These are phyloP conservation scores for Cercospora sp. DNA, from an alignment of 2,329 filamentous ascomycete species.

Conservation along the genomic window DNA sequence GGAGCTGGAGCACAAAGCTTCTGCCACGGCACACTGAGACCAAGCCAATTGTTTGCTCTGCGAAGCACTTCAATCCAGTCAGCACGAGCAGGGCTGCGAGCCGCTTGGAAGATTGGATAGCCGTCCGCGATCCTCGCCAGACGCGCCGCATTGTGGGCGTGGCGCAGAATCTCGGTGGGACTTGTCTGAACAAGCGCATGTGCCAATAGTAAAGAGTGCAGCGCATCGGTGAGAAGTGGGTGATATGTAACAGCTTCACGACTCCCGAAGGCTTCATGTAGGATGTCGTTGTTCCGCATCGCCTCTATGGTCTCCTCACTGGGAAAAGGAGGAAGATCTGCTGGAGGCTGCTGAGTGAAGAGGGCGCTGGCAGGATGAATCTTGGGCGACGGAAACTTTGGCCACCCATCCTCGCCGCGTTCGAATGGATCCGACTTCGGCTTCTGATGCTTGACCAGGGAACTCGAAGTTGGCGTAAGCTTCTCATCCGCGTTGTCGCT, in stretches of 20 bases:
- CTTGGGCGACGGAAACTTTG: constrained; percentile 51
- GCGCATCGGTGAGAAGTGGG: constrained; percentile 73
- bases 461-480: constrained; percentile 37
- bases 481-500: constrained; percentile 25
- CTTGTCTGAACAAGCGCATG: constrained; percentile 80
- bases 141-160: constrained; percentile 78
- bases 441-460: constrained; percentile 47
- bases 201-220: constrained; percentile 75
- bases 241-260: constrained; percentile 75
- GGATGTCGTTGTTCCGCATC: constrained; percentile 32
- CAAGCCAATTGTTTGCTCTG: constrained; percentile 68
- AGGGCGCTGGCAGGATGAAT: constrained; percentile 62
- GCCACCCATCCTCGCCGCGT: constrained; percentile 43
- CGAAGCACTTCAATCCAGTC: constrained; percentile 79
- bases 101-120: constrained; percentile 75
- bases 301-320: constrained; percentile 38
- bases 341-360: constrained; percentile 67
- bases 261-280: constrained; percentile 43
- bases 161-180: constrained; percentile 71
- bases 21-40: constrained; percentile 67
- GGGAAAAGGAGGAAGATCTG: constrained; percentile 68
- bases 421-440: constrained; percentile 35
- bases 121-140: constrained; percentile 73
- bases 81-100: constrained; percentile 67
- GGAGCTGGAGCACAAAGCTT: constrained; percentile 60